Percentiles rank a stretch among this genome's conserved stretches.
Conservation (phyloP, 768 basidiomycete genomes). For the Suillus placidus region DNA sequence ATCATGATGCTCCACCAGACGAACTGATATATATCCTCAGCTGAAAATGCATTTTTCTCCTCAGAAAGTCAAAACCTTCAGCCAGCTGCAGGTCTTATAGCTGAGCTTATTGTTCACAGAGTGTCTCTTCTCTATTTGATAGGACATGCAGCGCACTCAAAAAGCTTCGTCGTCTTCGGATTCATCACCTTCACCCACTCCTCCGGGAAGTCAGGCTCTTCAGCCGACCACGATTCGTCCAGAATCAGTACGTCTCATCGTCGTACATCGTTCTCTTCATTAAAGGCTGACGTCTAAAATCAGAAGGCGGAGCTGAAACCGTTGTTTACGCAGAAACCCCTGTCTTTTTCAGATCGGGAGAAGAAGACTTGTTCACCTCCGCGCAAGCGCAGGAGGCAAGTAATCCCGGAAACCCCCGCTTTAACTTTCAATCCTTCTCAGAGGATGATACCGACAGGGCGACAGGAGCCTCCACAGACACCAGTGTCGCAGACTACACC, state of each 20-base stretch:
- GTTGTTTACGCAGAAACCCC: conserved; percentile 25
- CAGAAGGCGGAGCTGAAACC: conserved; percentile 28
- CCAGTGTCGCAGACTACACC: conserved; percentile 13
- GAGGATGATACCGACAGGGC: conserved; percentile 27
- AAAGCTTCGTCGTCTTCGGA: conserved; percentile 4
- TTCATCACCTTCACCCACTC: conserved; percentile 4
- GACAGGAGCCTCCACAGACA: conserved; percentile 19
- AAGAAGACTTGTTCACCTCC: conserved; percentile 20
- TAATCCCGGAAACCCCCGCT: conserved; percentile 22
- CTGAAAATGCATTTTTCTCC: background rate
- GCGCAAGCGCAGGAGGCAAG: conserved; percentile 28
- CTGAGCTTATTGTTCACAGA: background rate
- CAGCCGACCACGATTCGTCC: background rate
- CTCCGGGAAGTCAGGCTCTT: background rate
- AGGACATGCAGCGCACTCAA: conserved; percentile 5
- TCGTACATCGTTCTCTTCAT: background rate
- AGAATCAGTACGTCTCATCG: background rate
- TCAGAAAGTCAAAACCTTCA: conserved; percentile 3
- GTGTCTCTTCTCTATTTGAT: background rate
- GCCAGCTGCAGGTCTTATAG: background rate
- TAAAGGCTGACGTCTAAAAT: conserved; percentile 14
- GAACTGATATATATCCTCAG: conserved; percentile 8
- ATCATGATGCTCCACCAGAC: conserved; percentile 5
- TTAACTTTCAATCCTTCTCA: conserved; percentile 23
- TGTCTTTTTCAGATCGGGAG: conserved; percentile 25